Conservation (phyloP, 208 protist genomes). For the Acanthamoeba quina region DNA sequence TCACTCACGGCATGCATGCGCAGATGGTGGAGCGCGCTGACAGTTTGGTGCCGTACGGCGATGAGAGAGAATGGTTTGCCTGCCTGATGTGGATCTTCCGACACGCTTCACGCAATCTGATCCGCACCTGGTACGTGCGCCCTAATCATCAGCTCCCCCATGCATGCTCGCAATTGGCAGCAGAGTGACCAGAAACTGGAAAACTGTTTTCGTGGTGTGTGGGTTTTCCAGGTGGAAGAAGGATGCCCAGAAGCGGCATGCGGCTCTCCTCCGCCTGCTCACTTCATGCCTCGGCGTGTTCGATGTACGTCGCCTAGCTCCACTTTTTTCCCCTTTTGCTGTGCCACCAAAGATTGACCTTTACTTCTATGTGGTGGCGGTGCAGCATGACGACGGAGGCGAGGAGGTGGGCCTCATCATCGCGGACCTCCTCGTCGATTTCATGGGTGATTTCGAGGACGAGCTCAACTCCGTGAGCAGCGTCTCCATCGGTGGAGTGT, state of each 20-base stretch:
- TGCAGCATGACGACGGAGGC: not conserved
- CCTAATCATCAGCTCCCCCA: not conserved
- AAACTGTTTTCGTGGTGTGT: no score
- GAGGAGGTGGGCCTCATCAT: constrained; percentile 7
- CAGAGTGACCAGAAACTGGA: no score
- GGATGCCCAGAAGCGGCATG: not conserved
- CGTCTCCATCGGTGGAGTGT: not conserved
- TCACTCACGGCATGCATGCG: no score
- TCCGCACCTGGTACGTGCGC: not conserved
- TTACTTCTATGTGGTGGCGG: not conserved
- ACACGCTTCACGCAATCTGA: not conserved
- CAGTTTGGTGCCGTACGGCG: not conserved
- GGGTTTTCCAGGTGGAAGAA: not conserved
- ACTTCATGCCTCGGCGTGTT: not conserved
- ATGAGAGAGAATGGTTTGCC: constrained; percentile 13
- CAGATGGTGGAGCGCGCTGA: constrained; percentile 9
- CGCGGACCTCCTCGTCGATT: not conserved
- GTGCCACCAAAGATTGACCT: no score
- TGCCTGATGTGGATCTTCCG: not conserved
- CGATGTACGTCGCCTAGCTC: not conserved
- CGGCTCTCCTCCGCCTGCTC: not conserved
- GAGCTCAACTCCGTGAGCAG: constrained; percentile 6
- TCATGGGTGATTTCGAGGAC: constrained; percentile 29
- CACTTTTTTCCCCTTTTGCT: no score
- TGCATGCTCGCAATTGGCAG: no score